Conservation (phyloP, 108 stramenopile species). For the Pelagomonas calceolata region DNA sequence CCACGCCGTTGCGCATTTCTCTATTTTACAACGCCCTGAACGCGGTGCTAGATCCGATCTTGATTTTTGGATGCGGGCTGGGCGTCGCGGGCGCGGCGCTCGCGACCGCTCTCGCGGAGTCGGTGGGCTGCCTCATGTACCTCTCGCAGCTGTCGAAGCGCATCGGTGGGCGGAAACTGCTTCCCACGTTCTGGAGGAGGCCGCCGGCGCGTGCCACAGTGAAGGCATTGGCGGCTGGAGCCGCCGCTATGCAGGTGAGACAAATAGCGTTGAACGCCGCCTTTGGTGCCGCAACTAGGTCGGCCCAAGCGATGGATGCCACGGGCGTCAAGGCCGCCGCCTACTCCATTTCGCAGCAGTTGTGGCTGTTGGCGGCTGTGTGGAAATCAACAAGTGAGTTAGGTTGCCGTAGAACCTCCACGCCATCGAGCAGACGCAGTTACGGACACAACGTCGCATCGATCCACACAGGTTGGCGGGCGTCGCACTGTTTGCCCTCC, state of each 20-base stretch:
- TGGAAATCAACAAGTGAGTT: too few relatives aligned
- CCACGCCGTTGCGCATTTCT: conserved; percentile 49
- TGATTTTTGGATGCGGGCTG: conserved; percentile 32
- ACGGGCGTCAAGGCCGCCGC: conserved; percentile 63
- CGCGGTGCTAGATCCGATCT: conserved; percentile 57
- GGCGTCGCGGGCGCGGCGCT: conserved; percentile 63
- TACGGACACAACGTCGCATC: too few relatives aligned
- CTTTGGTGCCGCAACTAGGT: conserved; percentile 52
- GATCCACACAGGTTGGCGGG: too few relatives aligned
- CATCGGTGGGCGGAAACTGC: conserved; percentile 29
- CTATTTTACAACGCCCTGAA: conserved; percentile 42
- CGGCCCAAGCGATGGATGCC: conserved; percentile 60
- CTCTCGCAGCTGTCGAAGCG: conserved; percentile 39
- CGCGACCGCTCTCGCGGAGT: conserved; percentile 56
- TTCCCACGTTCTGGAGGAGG: conserved; percentile 17
- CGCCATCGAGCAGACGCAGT: too few relatives aligned
- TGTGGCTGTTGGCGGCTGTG: conserved; percentile 48
- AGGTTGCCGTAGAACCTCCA: too few relatives aligned
- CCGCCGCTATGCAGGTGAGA: conserved; percentile 53
- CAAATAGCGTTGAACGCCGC: conserved; percentile 56
- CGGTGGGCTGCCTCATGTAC: conserved; percentile 45
- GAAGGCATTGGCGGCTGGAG: conserved; percentile 52
- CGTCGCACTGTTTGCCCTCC: conserved; percentile 55
- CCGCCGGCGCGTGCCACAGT: conserved; percentile 41
- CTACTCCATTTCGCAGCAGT: conserved; percentile 67